These are phyloP conservation scores for Medicago lupulina DNA, from an alignment of 306 rosid species.

Conservation along the genomic window DNA sequence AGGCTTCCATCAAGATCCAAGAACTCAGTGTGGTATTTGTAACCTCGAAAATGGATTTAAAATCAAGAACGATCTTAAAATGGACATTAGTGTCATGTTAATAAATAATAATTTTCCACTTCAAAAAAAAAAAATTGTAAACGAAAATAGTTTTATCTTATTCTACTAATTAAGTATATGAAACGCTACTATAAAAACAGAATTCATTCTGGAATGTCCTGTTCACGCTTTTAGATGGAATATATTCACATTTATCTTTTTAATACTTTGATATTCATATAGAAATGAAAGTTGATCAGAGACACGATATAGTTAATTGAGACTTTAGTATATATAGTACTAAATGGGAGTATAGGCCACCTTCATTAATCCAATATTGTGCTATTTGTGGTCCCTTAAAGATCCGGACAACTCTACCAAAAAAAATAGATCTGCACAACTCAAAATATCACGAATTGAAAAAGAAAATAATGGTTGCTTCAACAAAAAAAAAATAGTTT, in stretches of 20 bases:
- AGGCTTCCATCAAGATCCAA: no score
- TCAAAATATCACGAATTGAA: not conserved
- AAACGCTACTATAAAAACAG: not conserved
- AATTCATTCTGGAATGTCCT: not conserved
- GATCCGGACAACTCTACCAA: no score
- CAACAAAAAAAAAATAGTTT: no score
- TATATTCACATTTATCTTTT: not conserved
- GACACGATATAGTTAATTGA: not conserved
- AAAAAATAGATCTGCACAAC: not conserved
- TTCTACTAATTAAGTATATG: not conserved
- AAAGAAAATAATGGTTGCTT: not conserved
- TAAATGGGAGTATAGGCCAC: not conserved
- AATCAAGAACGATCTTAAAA: no score
- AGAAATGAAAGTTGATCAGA: not conserved
- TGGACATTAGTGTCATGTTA: no score
- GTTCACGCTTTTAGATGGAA: not conserved
- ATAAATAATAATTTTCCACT: no score
- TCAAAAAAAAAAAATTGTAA: no score
- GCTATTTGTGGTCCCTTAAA: not conserved
- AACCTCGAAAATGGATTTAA: no score
- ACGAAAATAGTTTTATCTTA: not conserved
- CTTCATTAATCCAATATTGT: not conserved
- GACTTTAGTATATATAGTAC: not conserved
- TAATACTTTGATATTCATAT: not conserved
- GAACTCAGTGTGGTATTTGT: no score